A percentile compares a stretch with the other conserved stretches of the same genome.
phyloP scores from a whole-genome alignment of 129 eudicot species.

The Flaveria trinervia region DNA sequence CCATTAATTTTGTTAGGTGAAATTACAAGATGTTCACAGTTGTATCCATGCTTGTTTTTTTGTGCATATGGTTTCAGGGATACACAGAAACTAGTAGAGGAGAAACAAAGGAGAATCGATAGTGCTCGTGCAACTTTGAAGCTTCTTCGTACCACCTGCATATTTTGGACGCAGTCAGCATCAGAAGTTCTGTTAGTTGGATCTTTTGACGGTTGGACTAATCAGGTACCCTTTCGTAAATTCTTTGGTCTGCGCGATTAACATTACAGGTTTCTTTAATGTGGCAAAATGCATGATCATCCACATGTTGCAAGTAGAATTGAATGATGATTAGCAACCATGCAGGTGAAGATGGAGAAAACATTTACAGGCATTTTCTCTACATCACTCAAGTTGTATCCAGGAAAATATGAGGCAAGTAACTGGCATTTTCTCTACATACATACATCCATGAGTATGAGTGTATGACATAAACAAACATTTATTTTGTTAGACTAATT shows the following conservation, averaged over 20 bases:
- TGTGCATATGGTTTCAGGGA: conserved; percentile 45
- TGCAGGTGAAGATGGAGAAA: conserved; percentile 84
- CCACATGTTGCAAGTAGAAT: background rate
- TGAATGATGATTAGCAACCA: background rate
- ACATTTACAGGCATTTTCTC: conserved; percentile 72
- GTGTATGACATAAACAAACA: too few relatives aligned
- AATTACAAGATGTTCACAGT: conserved; percentile 5
- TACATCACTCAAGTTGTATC: conserved; percentile 58
- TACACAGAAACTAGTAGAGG: conserved; percentile 63
- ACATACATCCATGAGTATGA: too few relatives aligned
- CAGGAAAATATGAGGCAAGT: conserved; percentile 89
- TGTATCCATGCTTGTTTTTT: background rate
- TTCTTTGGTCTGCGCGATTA: background rate
- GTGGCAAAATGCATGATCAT: background rate
- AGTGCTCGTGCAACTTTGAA: conserved; percentile 56
- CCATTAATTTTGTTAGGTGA: background rate
- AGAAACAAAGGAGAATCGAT: conserved; percentile 71
- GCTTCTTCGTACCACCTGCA: conserved; percentile 56
- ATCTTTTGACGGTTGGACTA: conserved; percentile 87
- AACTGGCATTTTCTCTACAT: background rate
- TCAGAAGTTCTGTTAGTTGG: conserved; percentile 74
- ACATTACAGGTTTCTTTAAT: background rate
- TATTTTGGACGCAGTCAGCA: conserved; percentile 83
- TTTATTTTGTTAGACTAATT: background rate
- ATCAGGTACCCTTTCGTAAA: conserved; percentile 52